phyloP scores from a whole-genome alignment of 176 grass and related monocot species.

The Triticum urartu region DNA sequence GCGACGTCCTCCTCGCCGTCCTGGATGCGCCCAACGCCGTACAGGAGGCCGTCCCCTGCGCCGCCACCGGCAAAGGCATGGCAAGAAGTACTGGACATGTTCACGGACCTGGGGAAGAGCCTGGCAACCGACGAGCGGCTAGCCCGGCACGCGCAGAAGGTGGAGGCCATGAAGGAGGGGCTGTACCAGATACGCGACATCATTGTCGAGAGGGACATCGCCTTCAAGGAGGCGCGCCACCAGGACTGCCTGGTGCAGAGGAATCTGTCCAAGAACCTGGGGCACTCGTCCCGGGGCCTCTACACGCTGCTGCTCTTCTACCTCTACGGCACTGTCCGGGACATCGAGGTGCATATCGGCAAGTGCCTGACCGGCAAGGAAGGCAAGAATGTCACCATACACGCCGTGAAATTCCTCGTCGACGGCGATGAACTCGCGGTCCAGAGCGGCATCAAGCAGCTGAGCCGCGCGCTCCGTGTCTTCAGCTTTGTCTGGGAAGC shows the following conservation, averaged over 20 bases:
- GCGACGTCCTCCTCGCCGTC: conserved; percentile 45
- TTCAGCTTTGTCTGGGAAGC: conserved; percentile 78
- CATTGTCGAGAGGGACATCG: conserved; percentile 57
- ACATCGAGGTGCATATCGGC: conserved; percentile 56
- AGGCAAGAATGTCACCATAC: conserved; percentile 34
- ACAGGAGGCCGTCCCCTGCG: conserved; percentile 32
- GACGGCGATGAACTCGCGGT: conserved; percentile 32
- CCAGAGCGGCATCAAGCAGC: conserved; percentile 50
- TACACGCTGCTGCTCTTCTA: conserved; percentile 81
- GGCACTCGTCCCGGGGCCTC: conserved; percentile 75
- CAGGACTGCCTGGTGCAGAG: conserved; percentile 76
- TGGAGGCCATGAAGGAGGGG: conserved; percentile 76
- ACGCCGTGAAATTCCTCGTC: conserved; percentile 45
- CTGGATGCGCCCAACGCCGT: conserved; percentile 69
- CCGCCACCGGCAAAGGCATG: conserved; percentile 47
- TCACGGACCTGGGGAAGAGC: conserved; percentile 61
- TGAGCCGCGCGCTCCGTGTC: conserved; percentile 55
- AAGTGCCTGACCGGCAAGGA: conserved; percentile 33
- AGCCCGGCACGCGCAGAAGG: conserved; percentile 45
- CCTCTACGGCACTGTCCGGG: conserved; percentile 61
- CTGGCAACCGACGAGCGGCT: conserved; percentile 39
- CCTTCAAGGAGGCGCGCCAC: conserved; percentile 69
- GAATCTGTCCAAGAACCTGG: conserved; percentile 70
- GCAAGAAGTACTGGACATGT: conserved; percentile 89
- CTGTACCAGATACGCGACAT: conserved; percentile 69